phyloP scores from a whole-genome alignment of 2,329 filamentous ascomycete species.

The Chaetothyriales sp. region DNA sequence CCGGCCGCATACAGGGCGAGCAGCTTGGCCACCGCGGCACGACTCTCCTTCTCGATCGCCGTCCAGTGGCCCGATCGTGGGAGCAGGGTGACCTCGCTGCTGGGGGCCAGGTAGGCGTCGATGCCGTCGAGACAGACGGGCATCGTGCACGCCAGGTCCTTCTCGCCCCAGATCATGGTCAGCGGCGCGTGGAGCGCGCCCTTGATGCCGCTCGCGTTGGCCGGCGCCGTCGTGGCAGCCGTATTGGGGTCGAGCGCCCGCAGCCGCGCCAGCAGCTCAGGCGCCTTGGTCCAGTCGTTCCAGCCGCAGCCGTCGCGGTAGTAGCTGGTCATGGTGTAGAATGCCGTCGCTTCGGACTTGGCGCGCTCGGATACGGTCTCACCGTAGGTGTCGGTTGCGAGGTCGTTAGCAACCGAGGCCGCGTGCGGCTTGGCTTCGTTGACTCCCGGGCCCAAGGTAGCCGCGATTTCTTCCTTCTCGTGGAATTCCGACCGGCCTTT shows the following conservation, averaged over 20 bases:
- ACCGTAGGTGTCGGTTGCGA: constrained; percentile 25
- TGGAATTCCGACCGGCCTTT: constrained; percentile 22
- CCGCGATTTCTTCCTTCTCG: constrained; percentile 37
- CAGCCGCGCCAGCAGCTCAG: constrained; percentile 36
- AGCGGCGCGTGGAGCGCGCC: constrained; percentile 38
- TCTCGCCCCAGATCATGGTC: constrained; percentile 41
- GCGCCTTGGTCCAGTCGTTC: constrained; percentile 38
- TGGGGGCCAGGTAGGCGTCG: constrained; percentile 35
- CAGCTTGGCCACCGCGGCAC: constrained; percentile 27
- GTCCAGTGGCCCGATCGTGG: constrained; percentile 41
- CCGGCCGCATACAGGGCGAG: constrained; percentile 11
- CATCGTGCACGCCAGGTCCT: constrained; percentile 39
- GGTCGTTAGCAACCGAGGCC: constrained; percentile 11
- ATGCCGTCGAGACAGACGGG: constrained; percentile 40
- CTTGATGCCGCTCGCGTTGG: constrained; percentile 30
- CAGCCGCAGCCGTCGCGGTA: constrained; percentile 39
- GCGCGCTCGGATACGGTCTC: constrained; percentile 29
- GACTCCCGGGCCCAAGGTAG: constrained; percentile 37
- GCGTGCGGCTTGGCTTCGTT: constrained; percentile 28
- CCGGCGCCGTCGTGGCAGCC: constrained; percentile 11
- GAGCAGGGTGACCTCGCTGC: constrained; percentile 39
- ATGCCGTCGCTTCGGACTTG: constrained; percentile 27
- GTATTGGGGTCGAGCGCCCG: constrained; percentile 28
- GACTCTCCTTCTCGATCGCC: constrained; percentile 34
- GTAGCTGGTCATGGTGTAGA: constrained; percentile 38